Conservation (phyloP, 192 early-diverging fungal species). For the Coemansia sp. region DNA sequence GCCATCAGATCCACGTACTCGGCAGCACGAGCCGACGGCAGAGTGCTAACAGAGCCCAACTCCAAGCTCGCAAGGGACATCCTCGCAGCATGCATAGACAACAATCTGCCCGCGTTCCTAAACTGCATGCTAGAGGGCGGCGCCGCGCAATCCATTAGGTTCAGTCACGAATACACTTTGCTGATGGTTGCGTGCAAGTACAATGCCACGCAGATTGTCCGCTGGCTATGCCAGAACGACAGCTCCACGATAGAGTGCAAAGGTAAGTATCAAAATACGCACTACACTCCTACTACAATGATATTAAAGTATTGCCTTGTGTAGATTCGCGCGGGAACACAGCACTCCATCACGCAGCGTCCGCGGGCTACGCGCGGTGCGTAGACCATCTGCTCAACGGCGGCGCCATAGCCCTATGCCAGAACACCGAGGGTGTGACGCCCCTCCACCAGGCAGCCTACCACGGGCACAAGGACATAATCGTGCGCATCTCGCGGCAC, state of each 20-base stretch:
- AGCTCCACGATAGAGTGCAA: slow-evolving; percentile 16
- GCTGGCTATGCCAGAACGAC: slow-evolving; percentile 36
- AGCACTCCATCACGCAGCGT: slow-evolving; percentile 36
- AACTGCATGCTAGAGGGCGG: slow-evolving; percentile 1
- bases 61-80: not conserved
- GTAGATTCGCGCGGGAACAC: slow-evolving; percentile 42
- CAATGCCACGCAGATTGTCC: slow-evolving; percentile 20
- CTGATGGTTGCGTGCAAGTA: slow-evolving; percentile 41
- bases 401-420: not conserved
- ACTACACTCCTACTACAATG: not conserved
- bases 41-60: slow-evolving; percentile 5
- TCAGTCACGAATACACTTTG: slow-evolving; percentile 18
- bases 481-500: slow-evolving; percentile 4
- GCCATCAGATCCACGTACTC: slow-evolving; percentile 15
- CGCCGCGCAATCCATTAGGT: slow-evolving; percentile 8
- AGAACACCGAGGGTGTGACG: slow-evolving; percentile 36
- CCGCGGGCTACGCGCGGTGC: slow-evolving; percentile 15
- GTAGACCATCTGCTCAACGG: slow-evolving; percentile 11
- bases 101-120: slow-evolving; percentile 17
- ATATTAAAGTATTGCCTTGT: not conserved
- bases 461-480: slow-evolving; percentile 23
- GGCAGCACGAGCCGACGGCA: slow-evolving; percentile 7
- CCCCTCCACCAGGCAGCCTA: slow-evolving; percentile 43
- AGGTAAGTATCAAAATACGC: slow-evolving; percentile 11
- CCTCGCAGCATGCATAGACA: slow-evolving; percentile 14